phyloP scores from a whole-genome alignment of 1,284 basidiomycete species.

The Irpex rosettiformis region DNA sequence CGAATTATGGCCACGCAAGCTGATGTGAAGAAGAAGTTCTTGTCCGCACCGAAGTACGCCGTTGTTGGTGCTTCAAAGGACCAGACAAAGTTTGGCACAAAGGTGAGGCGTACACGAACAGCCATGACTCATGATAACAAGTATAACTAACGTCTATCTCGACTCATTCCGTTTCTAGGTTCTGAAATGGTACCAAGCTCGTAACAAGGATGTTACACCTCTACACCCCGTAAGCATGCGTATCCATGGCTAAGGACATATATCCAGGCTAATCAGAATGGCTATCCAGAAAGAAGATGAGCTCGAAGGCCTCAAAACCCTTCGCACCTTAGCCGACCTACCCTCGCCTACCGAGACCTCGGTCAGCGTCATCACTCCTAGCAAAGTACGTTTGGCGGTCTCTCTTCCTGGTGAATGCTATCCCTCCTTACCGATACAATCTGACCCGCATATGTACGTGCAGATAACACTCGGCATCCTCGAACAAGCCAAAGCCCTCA shows the following conservation, averaged over 20 bases:
- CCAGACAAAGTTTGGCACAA: slow-evolving; percentile 70
- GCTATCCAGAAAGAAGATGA: slow-evolving; percentile 55
- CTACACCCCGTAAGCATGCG: slow-evolving; percentile 54
- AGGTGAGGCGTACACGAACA: slow-evolving; percentile 38
- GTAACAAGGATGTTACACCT: slow-evolving; percentile 62
- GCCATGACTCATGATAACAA: not conserved
- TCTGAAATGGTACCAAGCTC: slow-evolving; percentile 71
- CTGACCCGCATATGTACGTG: not conserved
- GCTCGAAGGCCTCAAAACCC: slow-evolving; percentile 57
- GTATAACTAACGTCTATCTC: not conserved
- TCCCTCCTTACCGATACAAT: not conserved
- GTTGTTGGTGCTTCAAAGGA: slow-evolving; percentile 81
- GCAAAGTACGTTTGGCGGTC: slow-evolving; percentile 44
- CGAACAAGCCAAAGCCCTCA: slow-evolving; percentile 58
- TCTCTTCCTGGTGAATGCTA: not conserved
- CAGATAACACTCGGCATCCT: slow-evolving; percentile 68
- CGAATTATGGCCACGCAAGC: slow-evolving; percentile 21
- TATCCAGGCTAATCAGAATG: not conserved
- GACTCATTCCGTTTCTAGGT: slow-evolving; percentile 38
- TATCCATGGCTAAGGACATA: not conserved
- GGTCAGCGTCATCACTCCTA: slow-evolving; percentile 76
- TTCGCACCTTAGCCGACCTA: slow-evolving; percentile 55
- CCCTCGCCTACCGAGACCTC: slow-evolving; percentile 64
- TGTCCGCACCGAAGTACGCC: slow-evolving; percentile 63
- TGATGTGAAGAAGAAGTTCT: slow-evolving; percentile 53